Conservation (phyloP, 768 basidiomycete genomes). For the Dacryopinax spathularia region DNA sequence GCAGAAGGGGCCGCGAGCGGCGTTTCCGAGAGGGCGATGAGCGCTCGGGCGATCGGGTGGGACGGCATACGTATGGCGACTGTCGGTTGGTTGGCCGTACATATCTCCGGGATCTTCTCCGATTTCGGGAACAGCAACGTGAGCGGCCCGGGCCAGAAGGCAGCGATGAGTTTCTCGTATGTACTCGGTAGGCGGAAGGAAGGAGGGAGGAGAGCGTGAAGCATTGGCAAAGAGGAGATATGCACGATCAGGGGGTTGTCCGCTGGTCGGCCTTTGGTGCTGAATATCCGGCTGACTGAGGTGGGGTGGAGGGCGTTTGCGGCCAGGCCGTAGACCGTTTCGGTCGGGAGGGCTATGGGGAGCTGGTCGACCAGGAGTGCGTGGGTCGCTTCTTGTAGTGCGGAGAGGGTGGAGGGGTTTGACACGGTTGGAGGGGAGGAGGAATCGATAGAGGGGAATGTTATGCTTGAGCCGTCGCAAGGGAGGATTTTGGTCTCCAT, state of each 20-base stretch:
- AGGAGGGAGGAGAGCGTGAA: slow-evolving; percentile 55
- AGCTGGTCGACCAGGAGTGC: slow-evolving; percentile 17
- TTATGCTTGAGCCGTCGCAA: slow-evolving; percentile 9
- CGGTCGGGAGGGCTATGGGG: slow-evolving; percentile 81
- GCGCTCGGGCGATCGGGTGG: slow-evolving; percentile 79
- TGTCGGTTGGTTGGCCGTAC: slow-evolving; percentile 65
- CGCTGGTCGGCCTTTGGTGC: slow-evolving; percentile 77
- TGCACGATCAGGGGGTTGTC: slow-evolving; percentile 98
- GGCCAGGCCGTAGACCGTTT: slow-evolving; percentile 97
- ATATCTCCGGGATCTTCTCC: slow-evolving; percentile 52
- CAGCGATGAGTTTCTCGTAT: slow-evolving; percentile 60
- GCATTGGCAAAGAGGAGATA: slow-evolving; percentile 74
- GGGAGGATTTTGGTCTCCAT: slow-evolving; percentile 8
- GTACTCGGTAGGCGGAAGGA: slow-evolving; percentile 44
- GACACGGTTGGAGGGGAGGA: slow-evolving; percentile 5
- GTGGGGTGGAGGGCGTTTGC: slow-evolving; percentile 53
- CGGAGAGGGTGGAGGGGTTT: slow-evolving; percentile 7
- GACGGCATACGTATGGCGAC: slow-evolving; percentile 90
- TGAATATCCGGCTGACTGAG: slow-evolving; percentile 64
- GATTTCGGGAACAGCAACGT: slow-evolving; percentile 74
- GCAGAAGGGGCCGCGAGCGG: slow-evolving; percentile 93
- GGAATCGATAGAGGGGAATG: slow-evolving; percentile 6
- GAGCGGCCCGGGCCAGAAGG: slow-evolving; percentile 91
- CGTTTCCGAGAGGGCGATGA: slow-evolving; percentile 57
- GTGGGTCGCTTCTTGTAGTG: slow-evolving; percentile 40